A percentile compares a stretch with the other conserved stretches of the same genome.
Evolutionary conservation across 345 rosid species (phyloP).

Genomic region (Psidium guajava): DNA sequence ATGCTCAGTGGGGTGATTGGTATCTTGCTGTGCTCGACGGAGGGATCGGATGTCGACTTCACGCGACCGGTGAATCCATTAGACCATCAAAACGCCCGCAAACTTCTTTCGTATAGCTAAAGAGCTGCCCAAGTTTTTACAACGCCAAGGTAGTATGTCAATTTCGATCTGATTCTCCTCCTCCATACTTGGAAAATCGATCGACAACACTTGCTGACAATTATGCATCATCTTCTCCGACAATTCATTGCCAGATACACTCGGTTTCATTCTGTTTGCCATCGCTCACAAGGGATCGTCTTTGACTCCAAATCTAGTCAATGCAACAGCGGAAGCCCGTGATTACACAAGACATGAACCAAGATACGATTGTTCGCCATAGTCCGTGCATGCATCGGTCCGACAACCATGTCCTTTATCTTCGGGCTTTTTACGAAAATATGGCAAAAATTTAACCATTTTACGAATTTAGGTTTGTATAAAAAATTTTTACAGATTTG

Average conservation of each 20-base stretch:
- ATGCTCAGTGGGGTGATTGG: conserved; percentile 55
- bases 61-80: conserved; percentile 29
- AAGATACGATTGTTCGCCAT: neutral
- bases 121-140: conserved; percentile 43
- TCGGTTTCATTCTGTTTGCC: conserved; percentile 56
- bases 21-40: conserved; percentile 63
- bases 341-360: neutral
- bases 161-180: neutral
- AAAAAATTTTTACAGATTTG: too few species aligned
- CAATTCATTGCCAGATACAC: conserved; percentile 27
- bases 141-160: conserved; percentile 31
- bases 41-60: conserved; percentile 58
- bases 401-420: neutral
- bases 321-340: neutral
- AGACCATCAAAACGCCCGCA: neutral
- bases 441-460: too few species aligned
- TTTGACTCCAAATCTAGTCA: neutral
- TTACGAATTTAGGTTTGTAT: too few species aligned
- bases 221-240: neutral
- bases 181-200: neutral
- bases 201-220: neutral
- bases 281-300: conserved; percentile 22
- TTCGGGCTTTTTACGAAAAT: too few species aligned
- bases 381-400: neutral
- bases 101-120: conserved; percentile 28